A percentile compares a stretch with the other conserved stretches of the same genome.
Conservation (phyloP, 805 yeast genomes). For the Metschnikowia rubicola region DNA sequence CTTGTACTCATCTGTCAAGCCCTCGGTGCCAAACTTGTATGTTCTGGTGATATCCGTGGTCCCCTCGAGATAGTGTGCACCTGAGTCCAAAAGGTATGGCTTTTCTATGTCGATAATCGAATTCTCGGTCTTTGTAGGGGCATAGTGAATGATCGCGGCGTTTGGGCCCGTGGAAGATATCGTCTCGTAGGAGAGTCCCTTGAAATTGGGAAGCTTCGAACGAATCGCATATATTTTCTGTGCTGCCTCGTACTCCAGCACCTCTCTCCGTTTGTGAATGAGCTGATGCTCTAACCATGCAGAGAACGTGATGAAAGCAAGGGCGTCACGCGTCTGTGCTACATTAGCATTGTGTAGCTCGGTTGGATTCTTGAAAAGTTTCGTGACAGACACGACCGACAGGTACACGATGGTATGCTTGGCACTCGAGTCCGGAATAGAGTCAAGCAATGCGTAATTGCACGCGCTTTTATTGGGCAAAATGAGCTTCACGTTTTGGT, state of each 20-base stretch:
- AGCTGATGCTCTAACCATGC: slow-evolving; percentile 75
- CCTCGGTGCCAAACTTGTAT: slow-evolving; percentile 51
- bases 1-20: slow-evolving; percentile 43
- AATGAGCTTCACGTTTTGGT: slow-evolving; percentile 21
- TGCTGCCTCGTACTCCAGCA: slow-evolving; percentile 67
- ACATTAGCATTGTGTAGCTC: slow-evolving; percentile 69
- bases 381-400: slow-evolving; percentile 46
- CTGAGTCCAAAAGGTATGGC: slow-evolving; percentile 80
- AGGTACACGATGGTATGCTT: slow-evolving; percentile 23
- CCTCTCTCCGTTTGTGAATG: slow-evolving; percentile 33
- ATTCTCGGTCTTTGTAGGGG: slow-evolving; percentile 58
- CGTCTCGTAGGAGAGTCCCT: slow-evolving; percentile 71
- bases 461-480: slow-evolving; percentile 31
- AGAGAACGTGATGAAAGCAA: slow-evolving; percentile 67
- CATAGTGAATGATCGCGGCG: slow-evolving; percentile 72
- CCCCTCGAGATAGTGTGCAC: slow-evolving; percentile 89
- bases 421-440: slow-evolving; percentile 30
- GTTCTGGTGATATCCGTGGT: slow-evolving; percentile 97
- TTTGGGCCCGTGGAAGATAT: slow-evolving; percentile 75
- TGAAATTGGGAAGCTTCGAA: slow-evolving; percentile 49
- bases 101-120: slow-evolving; percentile 61
- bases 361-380: slow-evolving; percentile 68
- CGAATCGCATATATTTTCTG: slow-evolving; percentile 56
- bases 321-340: slow-evolving; percentile 84
- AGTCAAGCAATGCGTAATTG: slow-evolving; percentile 29